phyloP scores from a whole-genome alignment of 495 filamentous ascomycete species.

The Penicillium paradoxum region DNA sequence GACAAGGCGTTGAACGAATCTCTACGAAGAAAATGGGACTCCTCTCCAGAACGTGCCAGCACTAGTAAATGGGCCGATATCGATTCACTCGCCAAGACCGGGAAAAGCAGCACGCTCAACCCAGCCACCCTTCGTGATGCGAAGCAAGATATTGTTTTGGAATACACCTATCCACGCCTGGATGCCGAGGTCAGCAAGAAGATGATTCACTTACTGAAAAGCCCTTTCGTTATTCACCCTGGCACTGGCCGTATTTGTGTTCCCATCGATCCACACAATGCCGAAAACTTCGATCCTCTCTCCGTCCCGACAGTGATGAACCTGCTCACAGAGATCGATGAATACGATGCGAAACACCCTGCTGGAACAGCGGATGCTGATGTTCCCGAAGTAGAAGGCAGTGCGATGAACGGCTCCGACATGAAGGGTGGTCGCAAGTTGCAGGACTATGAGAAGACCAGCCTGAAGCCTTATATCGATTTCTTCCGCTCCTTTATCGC shows the following conservation, averaged over 20 bases:
- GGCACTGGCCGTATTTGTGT: slow-evolving; percentile 93
- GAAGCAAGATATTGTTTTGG: slow-evolving; percentile 89
- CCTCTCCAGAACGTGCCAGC: slow-evolving; percentile 68
- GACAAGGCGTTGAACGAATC: slow-evolving; percentile 68
- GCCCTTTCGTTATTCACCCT: slow-evolving; percentile 92
- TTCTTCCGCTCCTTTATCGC: slow-evolving; percentile 79
- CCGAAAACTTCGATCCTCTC: slow-evolving; percentile 81
- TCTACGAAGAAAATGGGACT: slow-evolving; percentile 84
- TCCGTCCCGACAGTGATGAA: slow-evolving; percentile 80
- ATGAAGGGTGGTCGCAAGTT: slow-evolving; percentile 43
- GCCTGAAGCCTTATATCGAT: slow-evolving; percentile 87
- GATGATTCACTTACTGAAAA: slow-evolving; percentile 94
- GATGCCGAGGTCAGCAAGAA: slow-evolving; percentile 97
- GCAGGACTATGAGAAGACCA: slow-evolving; percentile 95
- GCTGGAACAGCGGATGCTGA: slow-evolving; percentile 25
- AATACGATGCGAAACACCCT: slow-evolving; percentile 53
- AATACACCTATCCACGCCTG: slow-evolving; percentile 97
- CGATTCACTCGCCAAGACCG: slow-evolving; percentile 70
- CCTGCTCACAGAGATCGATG: slow-evolving; percentile 75
- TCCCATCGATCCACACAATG: slow-evolving; percentile 68
- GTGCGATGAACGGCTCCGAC: slow-evolving; percentile 32
- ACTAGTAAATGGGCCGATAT: slow-evolving; percentile 90
- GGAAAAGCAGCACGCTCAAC: slow-evolving; percentile 61
- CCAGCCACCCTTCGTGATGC: slow-evolving; percentile 67
- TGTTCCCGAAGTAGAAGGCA: slow-evolving; percentile 36